A percentile compares a stretch with the other conserved stretches of the same genome.
These are phyloP conservation scores for Rhytidiadelphus loreus DNA, from an alignment of 225 moss, liverwort and hornwort species.

Conservation along the genomic window DNA sequence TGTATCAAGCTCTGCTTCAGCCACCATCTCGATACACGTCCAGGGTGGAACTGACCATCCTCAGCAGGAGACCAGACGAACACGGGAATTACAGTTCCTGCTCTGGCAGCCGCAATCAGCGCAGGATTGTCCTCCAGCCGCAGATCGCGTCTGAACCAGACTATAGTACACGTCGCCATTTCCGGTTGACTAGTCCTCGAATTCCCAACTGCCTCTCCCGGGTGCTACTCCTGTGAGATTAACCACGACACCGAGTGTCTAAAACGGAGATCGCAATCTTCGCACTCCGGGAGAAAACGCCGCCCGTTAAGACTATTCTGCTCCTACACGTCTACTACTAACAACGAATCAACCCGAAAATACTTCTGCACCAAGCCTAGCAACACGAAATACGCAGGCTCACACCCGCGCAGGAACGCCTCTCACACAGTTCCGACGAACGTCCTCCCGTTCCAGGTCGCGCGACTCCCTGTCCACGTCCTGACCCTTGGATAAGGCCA, in stretches of 20 bases:
- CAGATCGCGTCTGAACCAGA: constrained; percentile 98
- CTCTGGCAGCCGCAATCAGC: constrained; percentile 87
- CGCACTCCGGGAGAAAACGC: background rate
- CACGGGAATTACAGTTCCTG: constrained; percentile 79
- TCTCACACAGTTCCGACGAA: background rate
- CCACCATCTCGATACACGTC: constrained; percentile 99
- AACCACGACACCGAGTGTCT: background rate
- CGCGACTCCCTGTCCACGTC: background rate
- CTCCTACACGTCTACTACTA: background rate
- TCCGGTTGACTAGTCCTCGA: background rate
- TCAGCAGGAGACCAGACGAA: constrained; percentile 93
- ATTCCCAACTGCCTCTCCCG: background rate
- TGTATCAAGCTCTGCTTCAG: constrained; percentile 83
- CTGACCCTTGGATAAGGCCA: background rate
- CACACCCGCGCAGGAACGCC: background rate
- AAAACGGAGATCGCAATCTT: background rate
- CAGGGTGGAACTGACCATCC: constrained; percentile 95
- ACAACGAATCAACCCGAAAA: background rate
- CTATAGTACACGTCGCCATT: constrained; percentile 70
- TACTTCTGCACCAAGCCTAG: background rate
- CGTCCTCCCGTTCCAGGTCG: background rate
- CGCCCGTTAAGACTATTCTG: background rate
- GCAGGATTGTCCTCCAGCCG: constrained; percentile 95
- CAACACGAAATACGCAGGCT: background rate
- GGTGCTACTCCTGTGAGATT: background rate